phyloP scores from a whole-genome alignment of 2,329 filamentous ascomycete species.

The Gnomoniopsis sp. region DNA sequence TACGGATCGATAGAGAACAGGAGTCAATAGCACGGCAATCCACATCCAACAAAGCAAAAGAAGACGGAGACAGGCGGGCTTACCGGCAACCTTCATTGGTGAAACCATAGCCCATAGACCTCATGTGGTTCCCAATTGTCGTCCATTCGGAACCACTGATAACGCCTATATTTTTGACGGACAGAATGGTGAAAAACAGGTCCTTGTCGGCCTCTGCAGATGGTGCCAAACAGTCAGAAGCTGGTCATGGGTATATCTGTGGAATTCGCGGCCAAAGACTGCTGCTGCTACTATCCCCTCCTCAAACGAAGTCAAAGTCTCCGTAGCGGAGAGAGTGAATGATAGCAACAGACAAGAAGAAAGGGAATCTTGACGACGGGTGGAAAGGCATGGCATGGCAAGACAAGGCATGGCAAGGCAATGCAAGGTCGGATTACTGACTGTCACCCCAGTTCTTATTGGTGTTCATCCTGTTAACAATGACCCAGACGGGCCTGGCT shows the following conservation, averaged over 20 bases:
- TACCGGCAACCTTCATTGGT: constrained; percentile 64
- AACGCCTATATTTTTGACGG: constrained; percentile 60
- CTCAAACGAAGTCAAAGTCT: too few species aligned
- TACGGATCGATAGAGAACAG: too few species aligned
- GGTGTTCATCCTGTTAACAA: constrained; percentile 15
- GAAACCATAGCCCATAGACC: constrained; percentile 56
- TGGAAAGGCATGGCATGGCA: neutral
- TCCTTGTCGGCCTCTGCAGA: constrained; percentile 52
- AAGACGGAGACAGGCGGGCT: constrained; percentile 28
- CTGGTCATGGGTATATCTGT: constrained; percentile 45
- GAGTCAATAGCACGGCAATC: neutral
- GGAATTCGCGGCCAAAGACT: too few species aligned
- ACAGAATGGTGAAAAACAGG: constrained; percentile 60
- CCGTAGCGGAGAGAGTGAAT: too few species aligned
- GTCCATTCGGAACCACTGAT: constrained; percentile 62
- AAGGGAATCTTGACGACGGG: neutral
- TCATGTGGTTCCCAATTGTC: constrained; percentile 60
- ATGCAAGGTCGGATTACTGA: constrained; percentile 14
- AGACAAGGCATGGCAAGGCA: constrained; percentile 11
- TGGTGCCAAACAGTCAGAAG: constrained; percentile 1
- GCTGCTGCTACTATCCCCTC: too few species aligned
- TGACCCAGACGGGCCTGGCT: constrained; percentile 1
- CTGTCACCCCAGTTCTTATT: constrained; percentile 19
- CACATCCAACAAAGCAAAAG: constrained; percentile 1
- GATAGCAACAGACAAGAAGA: neutral